phyloP scores from a whole-genome alignment of 371 early-diverging fungal species.

The Funneliformis caledonium region DNA sequence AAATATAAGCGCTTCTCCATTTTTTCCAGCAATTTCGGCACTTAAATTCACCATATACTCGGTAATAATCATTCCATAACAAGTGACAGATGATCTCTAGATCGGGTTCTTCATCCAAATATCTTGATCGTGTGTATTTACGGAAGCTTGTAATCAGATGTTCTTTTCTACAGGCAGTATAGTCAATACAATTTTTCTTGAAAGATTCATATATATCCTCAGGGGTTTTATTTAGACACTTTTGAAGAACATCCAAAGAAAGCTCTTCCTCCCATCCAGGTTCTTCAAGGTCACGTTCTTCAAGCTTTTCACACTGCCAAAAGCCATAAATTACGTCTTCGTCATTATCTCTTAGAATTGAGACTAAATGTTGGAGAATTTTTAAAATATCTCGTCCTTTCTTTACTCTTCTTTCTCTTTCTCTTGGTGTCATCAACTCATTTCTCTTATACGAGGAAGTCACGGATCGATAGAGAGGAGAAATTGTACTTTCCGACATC shows the following conservation, averaged over 20 bases:
- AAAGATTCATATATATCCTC: background rate
- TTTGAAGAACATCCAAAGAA: background rate
- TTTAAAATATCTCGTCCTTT: background rate
- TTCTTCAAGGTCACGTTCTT: no score
- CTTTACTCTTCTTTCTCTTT: background rate
- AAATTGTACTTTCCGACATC: background rate
- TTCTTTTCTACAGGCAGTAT: background rate
- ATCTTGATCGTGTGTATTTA: background rate
- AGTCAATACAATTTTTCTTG: background rate
- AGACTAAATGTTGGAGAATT: background rate
- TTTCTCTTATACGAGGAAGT: background rate
- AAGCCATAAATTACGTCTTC: background rate
- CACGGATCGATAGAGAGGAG: background rate
- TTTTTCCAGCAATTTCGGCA: background rate
- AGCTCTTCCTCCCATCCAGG: background rate
- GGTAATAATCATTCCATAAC: conserved; percentile 13
- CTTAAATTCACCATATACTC: conserved; percentile 26
- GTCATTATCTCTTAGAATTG: background rate
- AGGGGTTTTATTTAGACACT: background rate
- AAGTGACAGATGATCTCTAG: conserved; percentile 17
- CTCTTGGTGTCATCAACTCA: background rate
- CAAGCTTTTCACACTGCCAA: background rate
- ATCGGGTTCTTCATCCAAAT: background rate
- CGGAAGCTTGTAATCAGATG: background rate
- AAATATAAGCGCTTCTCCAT: conserved; percentile 31